Evolutionary conservation across 1,139 yeast genomes (phyloP).

Genomic region (Kodamaea ohmeri): DNA sequence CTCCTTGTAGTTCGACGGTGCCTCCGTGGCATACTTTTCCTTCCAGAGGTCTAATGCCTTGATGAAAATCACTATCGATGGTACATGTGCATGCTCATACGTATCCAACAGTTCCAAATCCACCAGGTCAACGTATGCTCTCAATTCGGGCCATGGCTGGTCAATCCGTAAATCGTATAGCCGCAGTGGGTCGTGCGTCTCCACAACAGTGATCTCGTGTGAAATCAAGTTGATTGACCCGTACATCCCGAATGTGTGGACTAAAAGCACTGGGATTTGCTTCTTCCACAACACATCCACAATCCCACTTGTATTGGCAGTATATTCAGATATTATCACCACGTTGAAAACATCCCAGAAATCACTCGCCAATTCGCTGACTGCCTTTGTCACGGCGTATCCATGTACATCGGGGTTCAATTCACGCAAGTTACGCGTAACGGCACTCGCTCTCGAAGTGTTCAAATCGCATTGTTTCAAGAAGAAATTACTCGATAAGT

Average conservation of each 20-base stretch:
- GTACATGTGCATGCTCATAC: slow-evolving; percentile 65
- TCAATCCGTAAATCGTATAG: slow-evolving; percentile 70
- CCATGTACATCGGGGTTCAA: slow-evolving; percentile 62
- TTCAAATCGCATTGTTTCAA: slow-evolving; percentile 48
- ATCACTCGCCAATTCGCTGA: slow-evolving; percentile 14
- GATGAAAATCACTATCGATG: slow-evolving; percentile 65
- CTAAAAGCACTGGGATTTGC: slow-evolving; percentile 53
- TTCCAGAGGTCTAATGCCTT: slow-evolving; percentile 53
- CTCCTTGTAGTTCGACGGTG: slow-evolving; percentile 48
- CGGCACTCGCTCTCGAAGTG: slow-evolving; percentile 34
- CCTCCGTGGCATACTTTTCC: slow-evolving; percentile 20
- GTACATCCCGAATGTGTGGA: slow-evolving; percentile 61
- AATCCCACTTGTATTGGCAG: slow-evolving; percentile 21
- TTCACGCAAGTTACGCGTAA: slow-evolving; percentile 45
- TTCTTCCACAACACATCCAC: slow-evolving; percentile 40
- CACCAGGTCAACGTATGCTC: slow-evolving; percentile 48
- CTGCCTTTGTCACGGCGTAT: slow-evolving; percentile 20
- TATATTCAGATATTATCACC: slow-evolving; percentile 47
- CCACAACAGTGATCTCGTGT: slow-evolving; percentile 60
- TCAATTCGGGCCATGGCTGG: slow-evolving; percentile 74
- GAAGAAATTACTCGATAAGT: slow-evolving; percentile 63
- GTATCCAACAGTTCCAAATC: slow-evolving; percentile 47
- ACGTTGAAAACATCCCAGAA: slow-evolving; percentile 55
- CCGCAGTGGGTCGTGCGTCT: slow-evolving; percentile 69
- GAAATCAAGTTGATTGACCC: slow-evolving; percentile 58